Percentiles rank a stretch among this genome's conserved stretches.
Conservation (phyloP, 2,329 filamentous ascomycete species). For the Amylocarpus encephaloides region DNA sequence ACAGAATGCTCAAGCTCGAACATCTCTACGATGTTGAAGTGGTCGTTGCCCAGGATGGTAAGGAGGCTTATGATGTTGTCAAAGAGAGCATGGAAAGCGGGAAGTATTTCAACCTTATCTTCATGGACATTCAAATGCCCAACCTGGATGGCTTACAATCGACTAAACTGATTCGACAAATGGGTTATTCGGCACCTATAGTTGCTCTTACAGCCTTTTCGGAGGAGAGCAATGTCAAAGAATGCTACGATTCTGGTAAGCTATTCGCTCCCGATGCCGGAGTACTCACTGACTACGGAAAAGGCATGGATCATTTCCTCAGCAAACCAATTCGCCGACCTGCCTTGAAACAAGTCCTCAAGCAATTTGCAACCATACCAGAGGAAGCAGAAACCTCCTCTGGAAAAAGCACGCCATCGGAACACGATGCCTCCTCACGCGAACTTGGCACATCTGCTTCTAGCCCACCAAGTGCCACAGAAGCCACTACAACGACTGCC, state of each 20-base stretch:
- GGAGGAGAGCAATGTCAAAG: conserved; percentile 81
- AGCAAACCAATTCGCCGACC: conserved; percentile 72
- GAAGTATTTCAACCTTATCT: conserved; percentile 75
- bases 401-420: conserved; percentile 18
- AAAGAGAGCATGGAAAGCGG: conserved; percentile 72
- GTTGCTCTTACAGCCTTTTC: conserved; percentile 87
- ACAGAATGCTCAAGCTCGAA: conserved; percentile 65
- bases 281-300: not conserved
- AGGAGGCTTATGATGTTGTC: conserved; percentile 82
- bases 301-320: conserved; percentile 14
- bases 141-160: conserved; percentile 85
- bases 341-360: conserved; percentile 77
- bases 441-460: not conserved
- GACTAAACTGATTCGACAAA: conserved; percentile 74
- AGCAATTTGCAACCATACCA: conserved; percentile 74
- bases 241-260: conserved; percentile 86
- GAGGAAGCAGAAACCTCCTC: conserved; percentile 48
- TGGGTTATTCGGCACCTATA: conserved; percentile 83
- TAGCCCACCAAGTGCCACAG: not conserved
- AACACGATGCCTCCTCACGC: conserved; percentile 2
- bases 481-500: not conserved
- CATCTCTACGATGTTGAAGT: conserved; percentile 69
- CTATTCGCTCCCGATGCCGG: conserved; percentile 52
- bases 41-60: conserved; percentile 77
- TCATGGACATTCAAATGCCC: conserved; percentile 96